phyloP scores from a whole-genome alignment of 169 alveolate genomes.

The Fabrea salina region DNA sequence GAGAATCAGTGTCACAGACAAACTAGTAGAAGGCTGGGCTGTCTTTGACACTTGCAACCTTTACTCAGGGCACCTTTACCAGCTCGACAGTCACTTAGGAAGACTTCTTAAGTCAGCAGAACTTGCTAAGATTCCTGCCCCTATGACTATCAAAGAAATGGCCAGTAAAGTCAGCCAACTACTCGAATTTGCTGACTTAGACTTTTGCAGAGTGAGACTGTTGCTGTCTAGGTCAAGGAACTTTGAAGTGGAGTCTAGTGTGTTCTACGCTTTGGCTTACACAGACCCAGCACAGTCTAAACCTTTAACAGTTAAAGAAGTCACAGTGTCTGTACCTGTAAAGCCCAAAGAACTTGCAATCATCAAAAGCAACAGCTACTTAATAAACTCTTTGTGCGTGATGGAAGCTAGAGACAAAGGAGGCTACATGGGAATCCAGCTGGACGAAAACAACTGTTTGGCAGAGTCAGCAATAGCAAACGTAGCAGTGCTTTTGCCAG shows the following conservation, averaged over 20 bases:
- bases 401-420: conserved; percentile 33
- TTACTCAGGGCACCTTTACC: neutral
- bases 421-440: conserved; percentile 25
- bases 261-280: neutral
- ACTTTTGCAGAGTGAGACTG: neutral
- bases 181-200: neutral
- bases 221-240: neutral
- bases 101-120: conserved; percentile 21
- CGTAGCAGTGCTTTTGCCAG: conserved; percentile 3
- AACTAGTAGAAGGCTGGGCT: conserved; percentile 28
- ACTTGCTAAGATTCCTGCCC: neutral
- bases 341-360: conserved; percentile 20
- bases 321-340: conserved; percentile 24
- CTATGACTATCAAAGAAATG: neutral
- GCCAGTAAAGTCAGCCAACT: neutral
- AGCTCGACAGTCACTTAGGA: conserved; percentile 20
- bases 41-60: conserved; percentile 35
- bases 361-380: conserved; percentile 21
- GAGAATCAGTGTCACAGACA: conserved; percentile 22
- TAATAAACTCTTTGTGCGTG: conserved; percentile 9
- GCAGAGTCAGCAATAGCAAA: conserved; percentile 34
- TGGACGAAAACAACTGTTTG: neutral
- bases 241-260: neutral
- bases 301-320: conserved; percentile 7
- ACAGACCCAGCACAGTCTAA: neutral